Base-by-base conservation (phyloP, 257 asterid genomes). In the Cynanchum wilfordii region DNA sequence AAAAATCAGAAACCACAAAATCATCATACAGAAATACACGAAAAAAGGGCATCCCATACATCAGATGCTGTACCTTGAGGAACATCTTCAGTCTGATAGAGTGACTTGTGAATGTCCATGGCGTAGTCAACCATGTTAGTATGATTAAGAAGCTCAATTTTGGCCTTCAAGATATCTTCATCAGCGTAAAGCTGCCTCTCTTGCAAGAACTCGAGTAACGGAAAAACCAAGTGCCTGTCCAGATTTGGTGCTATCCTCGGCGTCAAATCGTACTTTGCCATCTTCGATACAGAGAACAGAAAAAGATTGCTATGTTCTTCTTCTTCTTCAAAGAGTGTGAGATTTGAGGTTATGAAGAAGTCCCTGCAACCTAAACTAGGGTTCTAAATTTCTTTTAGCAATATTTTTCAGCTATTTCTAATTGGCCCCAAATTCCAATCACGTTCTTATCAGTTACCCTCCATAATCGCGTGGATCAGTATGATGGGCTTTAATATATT, bases 91-190 rank as follows among this genome's bases (percentile, higher is more conserved):
- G 99, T 78, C 29, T 83, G 96, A 76, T 95, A 89, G 22, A 95
- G 97, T 1, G 96, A 81, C 77, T 90, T 95, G 82, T 90, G 92
- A 52, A 95, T 95, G 75, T 95, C 99, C 99, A 95, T 92, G 71
- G 97, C 97, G 56, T 89, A 95, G 75, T 95, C 99, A 70, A 92
- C 99, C 98, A 95, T 95, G 71, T 95, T 95, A 5, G 99, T 95
- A 45, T 90, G 82, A 73, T 90, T 90, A 5, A 95, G 97, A 13
- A 90, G 85, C 81, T 89, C 87, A 58, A 95, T 89, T 79, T 95
- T 95, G 1, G 98, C 97, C 85, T 87, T 90, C 74, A 95, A 77
- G 24, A 95, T 85, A 62, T 88, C 89, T 70, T 83, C 92, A 79
- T 90, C 97, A 0, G 92, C 79, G 33, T 95, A 89, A 56, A 95